A percentile compares a stretch with the other conserved stretches of the same genome.
Conservation (phyloP, 108 stramenopile species). For the Chaetoceros muelleri region DNA sequence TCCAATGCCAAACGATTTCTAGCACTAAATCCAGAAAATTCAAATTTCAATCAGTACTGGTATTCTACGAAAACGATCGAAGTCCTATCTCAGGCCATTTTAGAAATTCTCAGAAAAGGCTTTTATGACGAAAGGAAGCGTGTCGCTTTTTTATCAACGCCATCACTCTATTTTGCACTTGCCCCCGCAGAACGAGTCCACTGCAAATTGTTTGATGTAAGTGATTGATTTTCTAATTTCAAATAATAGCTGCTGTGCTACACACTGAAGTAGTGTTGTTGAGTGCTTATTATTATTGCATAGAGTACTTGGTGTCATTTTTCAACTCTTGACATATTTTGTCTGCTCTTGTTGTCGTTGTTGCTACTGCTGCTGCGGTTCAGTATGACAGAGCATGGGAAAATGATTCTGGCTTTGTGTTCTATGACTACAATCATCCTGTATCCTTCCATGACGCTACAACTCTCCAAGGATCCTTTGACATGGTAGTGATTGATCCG, state of each 20-base stretch:
- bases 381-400: slow-evolving; percentile 41
- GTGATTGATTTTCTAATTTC: slow-evolving; percentile 3
- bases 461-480: slow-evolving; percentile 27
- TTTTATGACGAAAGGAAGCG: slow-evolving; percentile 10
- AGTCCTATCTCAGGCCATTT: slow-evolving; percentile 23
- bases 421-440: slow-evolving; percentile 57
- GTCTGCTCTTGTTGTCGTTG: not conserved
- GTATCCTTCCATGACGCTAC: slow-evolving; percentile 21
- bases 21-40: slow-evolving; percentile 14
- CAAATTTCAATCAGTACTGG: slow-evolving; percentile 71
- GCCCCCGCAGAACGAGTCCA: slow-evolving; percentile 13
- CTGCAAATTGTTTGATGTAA: slow-evolving; percentile 55
- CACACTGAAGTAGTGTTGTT: not conserved
- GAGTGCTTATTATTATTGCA: no score
- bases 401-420: slow-evolving; percentile 36
- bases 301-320: not conserved
- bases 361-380: no score
- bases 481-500: slow-evolving; percentile 68
- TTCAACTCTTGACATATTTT: not conserved
- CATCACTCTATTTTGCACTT: slow-evolving; percentile 54
- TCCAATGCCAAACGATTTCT: not conserved
- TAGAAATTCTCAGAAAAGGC: slow-evolving; percentile 9
- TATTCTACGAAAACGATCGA: slow-evolving; percentile 47
- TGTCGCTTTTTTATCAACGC: slow-evolving; percentile 65
- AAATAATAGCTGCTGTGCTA: not conserved